Conservation (phyloP, 2,329 filamentous ascomycete genomes). For the Fusarium tuaranense region DNA sequence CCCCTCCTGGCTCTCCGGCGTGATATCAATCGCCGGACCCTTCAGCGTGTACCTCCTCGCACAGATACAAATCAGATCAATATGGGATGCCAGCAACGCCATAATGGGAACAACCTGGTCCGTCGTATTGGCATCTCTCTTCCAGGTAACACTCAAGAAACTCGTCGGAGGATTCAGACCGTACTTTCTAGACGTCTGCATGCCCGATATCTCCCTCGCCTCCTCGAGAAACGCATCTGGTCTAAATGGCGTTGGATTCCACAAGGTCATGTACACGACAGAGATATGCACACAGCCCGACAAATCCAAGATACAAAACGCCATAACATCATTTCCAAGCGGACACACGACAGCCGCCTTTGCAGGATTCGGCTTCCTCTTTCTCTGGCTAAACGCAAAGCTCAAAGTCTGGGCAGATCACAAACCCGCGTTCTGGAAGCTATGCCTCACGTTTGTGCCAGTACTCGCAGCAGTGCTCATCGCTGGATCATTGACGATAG, state of each 20-base stretch:
- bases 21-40: conserved; percentile 69
- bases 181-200: conserved; percentile 78
- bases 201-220: conserved; percentile 56
- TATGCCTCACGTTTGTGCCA: conserved; percentile 60
- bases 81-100: conserved; percentile 72
- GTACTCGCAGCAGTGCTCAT: conserved; percentile 60
- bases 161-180: conserved; percentile 80
- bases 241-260: conserved; percentile 64
- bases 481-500: conserved; percentile 76
- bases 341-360: conserved; percentile 82
- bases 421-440: conserved; percentile 80
- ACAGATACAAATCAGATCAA: conserved; percentile 67
- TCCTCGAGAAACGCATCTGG: conserved; percentile 37
- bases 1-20: conserved; percentile 67
- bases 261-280: conserved; percentile 74
- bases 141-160: conserved; percentile 82
- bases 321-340: conserved; percentile 79
- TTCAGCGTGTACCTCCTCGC: conserved; percentile 66
- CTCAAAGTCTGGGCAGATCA: conserved; percentile 81
- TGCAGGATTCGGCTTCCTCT: conserved; percentile 77
- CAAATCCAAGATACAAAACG: conserved; percentile 60
- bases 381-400: conserved; percentile 82
- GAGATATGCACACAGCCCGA: conserved; percentile 75
- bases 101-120: conserved; percentile 71
- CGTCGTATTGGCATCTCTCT: conserved; percentile 70